Percentiles rank a stretch among this genome's conserved stretches.
Conservation (phyloP, 1,284 basidiomycete genomes). For the Golubevia sp. region DNA sequence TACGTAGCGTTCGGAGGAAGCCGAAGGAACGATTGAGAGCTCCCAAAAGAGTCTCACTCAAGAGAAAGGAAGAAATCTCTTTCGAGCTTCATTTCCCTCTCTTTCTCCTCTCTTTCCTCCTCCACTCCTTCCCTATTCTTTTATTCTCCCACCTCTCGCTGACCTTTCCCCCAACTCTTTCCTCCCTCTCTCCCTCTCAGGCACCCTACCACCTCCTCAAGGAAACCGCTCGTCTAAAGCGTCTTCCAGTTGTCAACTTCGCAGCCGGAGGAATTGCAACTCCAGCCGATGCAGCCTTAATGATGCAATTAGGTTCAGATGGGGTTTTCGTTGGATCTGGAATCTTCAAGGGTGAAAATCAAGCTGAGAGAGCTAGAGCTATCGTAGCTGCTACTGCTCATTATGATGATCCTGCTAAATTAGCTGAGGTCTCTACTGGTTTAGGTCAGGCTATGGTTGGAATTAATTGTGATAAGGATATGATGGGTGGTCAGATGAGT, state of each 20-base stretch:
- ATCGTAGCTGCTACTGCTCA: constrained; percentile 98
- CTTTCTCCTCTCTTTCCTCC: neutral
- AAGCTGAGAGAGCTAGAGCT: constrained; percentile 89
- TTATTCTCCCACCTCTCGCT: no score
- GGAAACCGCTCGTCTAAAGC: constrained; percentile 90
- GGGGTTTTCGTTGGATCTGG: constrained; percentile 83
- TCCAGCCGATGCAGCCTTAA: constrained; percentile 94
- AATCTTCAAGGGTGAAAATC: constrained; percentile 91
- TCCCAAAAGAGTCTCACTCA: no score
- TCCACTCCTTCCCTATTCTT: neutral
- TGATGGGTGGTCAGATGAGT: constrained; percentile 50
- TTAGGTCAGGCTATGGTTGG: constrained; percentile 92
- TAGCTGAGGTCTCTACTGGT: constrained; percentile 78
- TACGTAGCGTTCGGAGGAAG: no score
- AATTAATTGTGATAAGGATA: constrained; percentile 70
- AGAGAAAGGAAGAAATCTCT: no score
- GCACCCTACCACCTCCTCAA: constrained; percentile 98
- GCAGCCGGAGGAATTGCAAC: constrained; percentile 91
- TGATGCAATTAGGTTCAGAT: constrained; percentile 99
- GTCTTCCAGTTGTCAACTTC: constrained; percentile 80
- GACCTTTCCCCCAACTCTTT: no score
- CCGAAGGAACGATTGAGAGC: no score
- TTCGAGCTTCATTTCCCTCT: no score
- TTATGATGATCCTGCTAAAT: constrained; percentile 66
- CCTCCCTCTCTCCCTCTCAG: constrained; percentile 65